Evolutionary conservation across 768 basidiomycete species (phyloP).

Genomic region (Trametes maxima): DNA sequence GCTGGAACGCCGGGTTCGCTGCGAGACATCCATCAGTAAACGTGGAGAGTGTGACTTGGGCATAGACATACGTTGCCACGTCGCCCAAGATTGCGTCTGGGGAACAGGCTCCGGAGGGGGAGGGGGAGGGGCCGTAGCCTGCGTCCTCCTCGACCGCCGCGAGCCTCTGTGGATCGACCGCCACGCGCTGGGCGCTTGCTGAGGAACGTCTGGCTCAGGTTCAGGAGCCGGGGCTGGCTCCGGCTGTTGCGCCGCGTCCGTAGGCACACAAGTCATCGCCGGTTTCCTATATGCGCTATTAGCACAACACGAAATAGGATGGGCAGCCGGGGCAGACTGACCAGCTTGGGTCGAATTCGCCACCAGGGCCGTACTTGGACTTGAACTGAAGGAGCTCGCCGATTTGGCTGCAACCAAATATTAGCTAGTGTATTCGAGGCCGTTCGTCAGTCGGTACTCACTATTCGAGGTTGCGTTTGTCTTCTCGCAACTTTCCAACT

Average conservation of each 20-base stretch:
- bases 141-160: constrained; percentile 21
- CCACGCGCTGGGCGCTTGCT: constrained; percentile 26
- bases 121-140: constrained; percentile 20
- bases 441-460: constrained; percentile 42
- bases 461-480: constrained; percentile 78
- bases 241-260: constrained; percentile 26
- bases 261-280: constrained; percentile 20
- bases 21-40: constrained; percentile 13
- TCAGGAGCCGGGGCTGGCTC: constrained; percentile 28
- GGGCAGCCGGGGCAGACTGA: constrained; percentile 28
- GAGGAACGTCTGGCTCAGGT: constrained; percentile 22
- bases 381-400: constrained; percentile 70
- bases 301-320: not conserved
- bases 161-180: constrained; percentile 18
- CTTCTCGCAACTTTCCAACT: constrained; percentile 81
- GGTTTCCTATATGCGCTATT: constrained; percentile 11
- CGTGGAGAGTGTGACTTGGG: not conserved
- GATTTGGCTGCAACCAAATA: constrained; percentile 58
- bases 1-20: constrained; percentile 62
- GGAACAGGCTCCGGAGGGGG: constrained; percentile 27
- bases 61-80: constrained; percentile 43
- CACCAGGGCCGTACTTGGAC: constrained; percentile 81
- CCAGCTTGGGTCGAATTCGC: constrained; percentile 87
- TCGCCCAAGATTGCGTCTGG: constrained; percentile 40
- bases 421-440: not conserved